Conservation (phyloP, 192 early-diverging fungal genomes). For the Rhizophlyctis rosea region DNA sequence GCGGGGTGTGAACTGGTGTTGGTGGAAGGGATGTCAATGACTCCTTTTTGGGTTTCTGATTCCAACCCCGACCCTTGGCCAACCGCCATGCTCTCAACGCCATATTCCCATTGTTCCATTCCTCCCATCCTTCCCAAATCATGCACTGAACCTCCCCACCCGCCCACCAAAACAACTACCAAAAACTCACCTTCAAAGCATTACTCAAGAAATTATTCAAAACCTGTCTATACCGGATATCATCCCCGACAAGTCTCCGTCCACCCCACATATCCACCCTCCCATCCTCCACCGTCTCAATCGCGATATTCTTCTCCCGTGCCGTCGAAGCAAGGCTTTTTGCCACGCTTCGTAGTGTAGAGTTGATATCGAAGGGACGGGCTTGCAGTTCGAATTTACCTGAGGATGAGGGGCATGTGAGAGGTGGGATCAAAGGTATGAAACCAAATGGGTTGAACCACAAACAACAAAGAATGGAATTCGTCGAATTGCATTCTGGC, state of each 20-base stretch:
- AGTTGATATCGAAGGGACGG: constrained; percentile 17
- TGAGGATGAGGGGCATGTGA: neutral
- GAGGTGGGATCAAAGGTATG: too few relatives aligned
- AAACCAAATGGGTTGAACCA: too few relatives aligned
- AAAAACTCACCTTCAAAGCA: constrained; percentile 7
- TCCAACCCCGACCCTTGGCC: too few relatives aligned
- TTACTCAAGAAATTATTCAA: constrained; percentile 15
- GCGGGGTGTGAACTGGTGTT: constrained; percentile 3
- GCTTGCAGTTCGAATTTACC: constrained; percentile 14
- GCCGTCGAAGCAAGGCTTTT: constrained; percentile 9
- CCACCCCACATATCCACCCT: constrained; percentile 3
- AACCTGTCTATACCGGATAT: constrained; percentile 9
- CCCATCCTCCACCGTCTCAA: constrained; percentile 4
- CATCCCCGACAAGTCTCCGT: constrained; percentile 14
- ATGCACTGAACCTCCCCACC: too few relatives aligned
- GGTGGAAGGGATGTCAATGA: neutral
- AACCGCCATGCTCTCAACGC: too few relatives aligned
- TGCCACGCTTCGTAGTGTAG: constrained; percentile 8
- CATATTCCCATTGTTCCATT: too few relatives aligned
- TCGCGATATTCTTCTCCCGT: constrained; percentile 10
- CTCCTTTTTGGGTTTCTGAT: too few relatives aligned
- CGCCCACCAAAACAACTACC: too few relatives aligned
- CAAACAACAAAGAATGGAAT: too few relatives aligned
- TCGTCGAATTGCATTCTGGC: too few relatives aligned
- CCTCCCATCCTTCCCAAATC: too few relatives aligned